These are phyloP conservation scores for Rhodamnia rubescens DNA, from an alignment of 345 rosid species.

Conservation along the genomic window DNA sequence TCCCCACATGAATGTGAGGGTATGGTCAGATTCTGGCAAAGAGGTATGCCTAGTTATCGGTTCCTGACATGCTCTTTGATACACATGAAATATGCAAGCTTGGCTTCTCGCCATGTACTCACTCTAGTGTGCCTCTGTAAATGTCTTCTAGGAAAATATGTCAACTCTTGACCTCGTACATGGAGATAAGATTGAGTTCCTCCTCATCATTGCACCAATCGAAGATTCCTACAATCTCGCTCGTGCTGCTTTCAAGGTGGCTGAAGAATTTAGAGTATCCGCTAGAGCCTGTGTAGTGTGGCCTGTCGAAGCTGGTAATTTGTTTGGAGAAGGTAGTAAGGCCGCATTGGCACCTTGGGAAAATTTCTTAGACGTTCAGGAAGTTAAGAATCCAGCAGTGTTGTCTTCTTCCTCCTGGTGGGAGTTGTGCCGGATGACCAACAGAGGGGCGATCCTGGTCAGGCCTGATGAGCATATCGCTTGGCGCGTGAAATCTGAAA, in stretches of 20 bases:
- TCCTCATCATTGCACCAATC: constrained; percentile 61
- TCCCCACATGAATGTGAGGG: constrained; percentile 63
- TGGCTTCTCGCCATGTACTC: background rate
- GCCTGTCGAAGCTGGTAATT: constrained; percentile 25
- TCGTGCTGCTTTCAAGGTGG: constrained; percentile 35
- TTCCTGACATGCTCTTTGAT: background rate
- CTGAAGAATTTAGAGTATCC: constrained; percentile 43
- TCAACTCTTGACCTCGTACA: constrained; percentile 72
- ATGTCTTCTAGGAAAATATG: constrained; percentile 26
- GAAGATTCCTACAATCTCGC: constrained; percentile 61
- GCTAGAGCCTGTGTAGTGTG: constrained; percentile 52
- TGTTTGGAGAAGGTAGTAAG: constrained; percentile 20
- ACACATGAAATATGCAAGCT: background rate
- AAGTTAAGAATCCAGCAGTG: constrained; percentile 26
- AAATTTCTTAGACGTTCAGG: constrained; percentile 47
- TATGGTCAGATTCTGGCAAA: constrained; percentile 26
- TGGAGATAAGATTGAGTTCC: constrained; percentile 64
- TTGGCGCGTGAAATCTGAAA: constrained; percentile 48
- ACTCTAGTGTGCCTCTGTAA: background rate
- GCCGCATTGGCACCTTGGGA: constrained; percentile 49
- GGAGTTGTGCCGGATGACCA: constrained; percentile 59
- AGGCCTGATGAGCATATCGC: constrained; percentile 84
- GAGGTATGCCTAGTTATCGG: constrained; percentile 17
- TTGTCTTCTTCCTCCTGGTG: constrained; percentile 65
- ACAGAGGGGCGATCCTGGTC: constrained; percentile 58